phyloP scores from a whole-genome alignment of 1,284 basidiomycete species.

The Exsudoporus floridanus region DNA sequence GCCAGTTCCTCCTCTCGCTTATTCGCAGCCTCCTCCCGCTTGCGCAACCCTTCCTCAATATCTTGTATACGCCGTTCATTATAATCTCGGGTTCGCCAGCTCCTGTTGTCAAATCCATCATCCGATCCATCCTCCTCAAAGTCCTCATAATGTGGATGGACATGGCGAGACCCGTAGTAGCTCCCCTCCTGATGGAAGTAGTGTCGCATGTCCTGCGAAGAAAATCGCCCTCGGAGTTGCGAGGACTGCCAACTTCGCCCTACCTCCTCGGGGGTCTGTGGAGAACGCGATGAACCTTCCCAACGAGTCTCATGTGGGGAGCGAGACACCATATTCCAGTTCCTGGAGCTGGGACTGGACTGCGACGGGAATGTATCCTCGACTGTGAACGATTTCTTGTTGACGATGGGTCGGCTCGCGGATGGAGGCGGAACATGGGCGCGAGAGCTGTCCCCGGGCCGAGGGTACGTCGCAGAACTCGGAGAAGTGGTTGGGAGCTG shows the following conservation, averaged over 20 bases:
- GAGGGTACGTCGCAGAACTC: constrained; percentile 14
- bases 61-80: constrained; percentile 34
- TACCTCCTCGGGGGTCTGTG: constrained; percentile 30
- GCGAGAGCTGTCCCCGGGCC: constrained; percentile 19
- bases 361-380: constrained; percentile 26
- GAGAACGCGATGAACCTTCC: constrained; percentile 32
- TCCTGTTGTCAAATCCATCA: constrained; percentile 31
- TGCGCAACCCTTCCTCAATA: constrained; percentile 29
- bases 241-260: constrained; percentile 35
- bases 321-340: constrained; percentile 23
- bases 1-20: constrained; percentile 29
- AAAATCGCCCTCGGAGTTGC: constrained; percentile 23
- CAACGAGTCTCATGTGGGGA: constrained; percentile 32
- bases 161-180: constrained; percentile 15
- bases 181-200: constrained; percentile 22
- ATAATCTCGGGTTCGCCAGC: constrained; percentile 35
- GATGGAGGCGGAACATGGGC: constrained; percentile 28
- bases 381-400: constrained; percentile 29
- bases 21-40: constrained; percentile 35
- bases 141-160: constrained; percentile 32
- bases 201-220: constrained; percentile 34
- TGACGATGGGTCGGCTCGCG: constrained; percentile 34
- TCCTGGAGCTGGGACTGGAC: constrained; percentile 22
- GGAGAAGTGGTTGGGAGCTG: constrained; percentile 13
- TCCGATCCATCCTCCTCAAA: constrained; percentile 38